A percentile compares a stretch with the other conserved stretches of the same genome.
These are phyloP conservation scores for Argentina anserina DNA, from an alignment of 306 rosid genomes.

Conservation along the genomic window DNA sequence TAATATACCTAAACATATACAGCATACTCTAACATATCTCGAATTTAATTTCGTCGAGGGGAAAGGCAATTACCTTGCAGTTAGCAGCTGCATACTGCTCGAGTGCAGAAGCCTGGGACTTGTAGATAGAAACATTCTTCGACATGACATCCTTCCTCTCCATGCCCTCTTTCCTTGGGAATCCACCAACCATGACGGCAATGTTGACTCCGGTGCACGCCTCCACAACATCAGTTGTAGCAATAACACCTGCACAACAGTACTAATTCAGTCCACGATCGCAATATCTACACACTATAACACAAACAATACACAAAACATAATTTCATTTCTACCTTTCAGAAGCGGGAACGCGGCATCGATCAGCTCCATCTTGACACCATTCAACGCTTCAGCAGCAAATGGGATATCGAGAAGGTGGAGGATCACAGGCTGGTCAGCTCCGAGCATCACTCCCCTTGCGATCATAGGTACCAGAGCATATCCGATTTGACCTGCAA, in stretches of 20 bases:
- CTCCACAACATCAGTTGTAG: constrained; percentile 95
- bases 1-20: not conserved
- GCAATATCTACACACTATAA: not conserved
- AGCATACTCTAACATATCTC: not conserved
- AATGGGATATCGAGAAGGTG: constrained; percentile 91
- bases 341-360: constrained; percentile 96
- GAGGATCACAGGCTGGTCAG: constrained; percentile 91
- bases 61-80: constrained; percentile 60
- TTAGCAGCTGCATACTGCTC: constrained; percentile 90
- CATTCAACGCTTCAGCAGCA: constrained; percentile 92
- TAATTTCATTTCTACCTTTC: constrained; percentile 40
- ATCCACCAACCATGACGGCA: constrained; percentile 98
- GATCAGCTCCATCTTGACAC: constrained; percentile 89
- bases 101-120: constrained; percentile 96
- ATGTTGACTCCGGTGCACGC: constrained; percentile 88
- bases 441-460: constrained; percentile 90
- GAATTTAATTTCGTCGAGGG: not conserved
- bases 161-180: constrained; percentile 99
- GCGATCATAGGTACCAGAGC: constrained; percentile 99
- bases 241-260: constrained; percentile 76
- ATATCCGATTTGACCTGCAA: constrained; percentile 97
- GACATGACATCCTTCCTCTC: constrained; percentile 98
- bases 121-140: constrained; percentile 87
- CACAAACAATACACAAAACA: not conserved
- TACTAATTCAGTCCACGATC: constrained; percentile 11